Conservation (phyloP, 768 basidiomycete genomes). For the Suillus occidentalis region DNA sequence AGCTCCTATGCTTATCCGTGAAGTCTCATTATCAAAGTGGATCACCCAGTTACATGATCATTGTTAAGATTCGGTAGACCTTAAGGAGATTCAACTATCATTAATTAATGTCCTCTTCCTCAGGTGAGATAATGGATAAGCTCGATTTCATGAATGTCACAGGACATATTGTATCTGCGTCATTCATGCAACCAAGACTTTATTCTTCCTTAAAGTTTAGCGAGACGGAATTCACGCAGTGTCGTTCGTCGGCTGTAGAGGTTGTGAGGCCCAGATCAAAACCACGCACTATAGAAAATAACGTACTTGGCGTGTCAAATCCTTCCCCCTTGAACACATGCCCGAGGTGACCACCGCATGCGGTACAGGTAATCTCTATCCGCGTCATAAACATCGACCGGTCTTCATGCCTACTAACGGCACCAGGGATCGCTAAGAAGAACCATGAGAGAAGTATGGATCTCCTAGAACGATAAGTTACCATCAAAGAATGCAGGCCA, state of each 20-base stretch:
- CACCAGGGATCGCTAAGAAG: slow-evolving; percentile 80
- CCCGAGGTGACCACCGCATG: slow-evolving; percentile 91
- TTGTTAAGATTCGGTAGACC: not conserved
- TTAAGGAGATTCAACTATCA: not conserved
- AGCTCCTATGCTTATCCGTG: not conserved
- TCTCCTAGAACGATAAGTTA: slow-evolving; percentile 26
- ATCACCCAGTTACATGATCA: no score
- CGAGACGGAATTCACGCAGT: slow-evolving; percentile 89
- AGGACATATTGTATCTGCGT: not conserved
- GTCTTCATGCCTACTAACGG: slow-evolving; percentile 62
- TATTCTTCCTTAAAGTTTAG: slow-evolving; percentile 62
- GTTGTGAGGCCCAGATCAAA: slow-evolving; percentile 4
- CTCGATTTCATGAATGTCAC: not conserved
- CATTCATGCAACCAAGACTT: not conserved
- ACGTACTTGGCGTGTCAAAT: slow-evolving; percentile 73
- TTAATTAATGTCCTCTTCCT: not conserved
- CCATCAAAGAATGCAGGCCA: slow-evolving; percentile 99
- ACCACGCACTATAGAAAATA: not conserved
- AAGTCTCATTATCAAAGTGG: not conserved
- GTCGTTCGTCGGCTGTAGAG: slow-evolving; percentile 70
- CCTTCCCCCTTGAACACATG: slow-evolving; percentile 96
- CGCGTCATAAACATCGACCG: slow-evolving; percentile 61
- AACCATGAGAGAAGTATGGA: slow-evolving; percentile 1
- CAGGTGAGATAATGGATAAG: not conserved
- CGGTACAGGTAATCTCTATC: slow-evolving; percentile 86